phyloP scores from a whole-genome alignment of 352 stramenopile species.

The Pythium myriotylum region DNA sequence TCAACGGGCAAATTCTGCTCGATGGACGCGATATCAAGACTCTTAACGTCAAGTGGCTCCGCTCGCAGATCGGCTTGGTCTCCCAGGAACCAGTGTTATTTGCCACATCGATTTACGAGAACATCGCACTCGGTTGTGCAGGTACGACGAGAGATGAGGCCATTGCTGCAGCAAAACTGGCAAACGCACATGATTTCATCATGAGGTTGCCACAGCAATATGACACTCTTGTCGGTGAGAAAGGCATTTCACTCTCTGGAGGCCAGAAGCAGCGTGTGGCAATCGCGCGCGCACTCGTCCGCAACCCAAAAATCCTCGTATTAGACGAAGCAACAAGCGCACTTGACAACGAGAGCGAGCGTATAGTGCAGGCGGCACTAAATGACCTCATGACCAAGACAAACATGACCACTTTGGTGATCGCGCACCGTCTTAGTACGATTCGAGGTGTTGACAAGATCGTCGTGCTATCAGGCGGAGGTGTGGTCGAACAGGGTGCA shows the following conservation, averaged over 20 bases:
- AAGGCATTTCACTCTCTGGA: slow-evolving; percentile 83
- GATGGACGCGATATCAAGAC: slow-evolving; percentile 68
- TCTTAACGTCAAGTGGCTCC: slow-evolving; percentile 64
- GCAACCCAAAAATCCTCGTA: slow-evolving; percentile 52
- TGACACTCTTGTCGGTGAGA: slow-evolving; percentile 68
- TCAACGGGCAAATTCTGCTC: slow-evolving; percentile 59
- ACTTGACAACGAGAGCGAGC: slow-evolving; percentile 76
- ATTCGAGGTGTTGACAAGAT: slow-evolving; percentile 68
- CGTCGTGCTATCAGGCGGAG: slow-evolving; percentile 45
- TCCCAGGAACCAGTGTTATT: slow-evolving; percentile 85
- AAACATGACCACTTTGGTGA: slow-evolving; percentile 89
- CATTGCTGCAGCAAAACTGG: slow-evolving; percentile 18
- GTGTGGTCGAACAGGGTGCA: slow-evolving; percentile 49
- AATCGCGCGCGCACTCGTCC: slow-evolving; percentile 54
- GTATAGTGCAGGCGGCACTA: slow-evolving; percentile 74
- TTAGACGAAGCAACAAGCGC: slow-evolving; percentile 67
- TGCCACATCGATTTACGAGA: slow-evolving; percentile 75
- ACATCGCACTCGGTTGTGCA: slow-evolving; percentile 57
- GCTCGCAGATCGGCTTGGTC: slow-evolving; percentile 53
- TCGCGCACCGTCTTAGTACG: slow-evolving; percentile 91
- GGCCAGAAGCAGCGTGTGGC: slow-evolving; percentile 55
- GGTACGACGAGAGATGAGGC: slow-evolving; percentile 11
- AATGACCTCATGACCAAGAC: slow-evolving; percentile 50
- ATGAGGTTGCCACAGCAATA: slow-evolving; percentile 43
- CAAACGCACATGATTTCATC: slow-evolving; percentile 34